These are phyloP conservation scores for Gossypium aridum DNA, from an alignment of 441 rosid genomes.

Conservation along the genomic window DNA sequence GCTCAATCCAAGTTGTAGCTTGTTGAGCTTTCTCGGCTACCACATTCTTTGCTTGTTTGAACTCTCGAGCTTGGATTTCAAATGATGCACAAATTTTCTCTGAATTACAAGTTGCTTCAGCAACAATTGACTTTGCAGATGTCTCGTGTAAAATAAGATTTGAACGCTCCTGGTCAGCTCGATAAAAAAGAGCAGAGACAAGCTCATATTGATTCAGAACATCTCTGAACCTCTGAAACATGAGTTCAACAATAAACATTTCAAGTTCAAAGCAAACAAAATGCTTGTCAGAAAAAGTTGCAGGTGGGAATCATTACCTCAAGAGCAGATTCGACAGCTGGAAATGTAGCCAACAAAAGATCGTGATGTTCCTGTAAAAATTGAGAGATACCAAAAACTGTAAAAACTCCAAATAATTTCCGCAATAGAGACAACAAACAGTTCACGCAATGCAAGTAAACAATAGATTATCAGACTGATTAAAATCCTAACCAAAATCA, in stretches of 20 bases:
- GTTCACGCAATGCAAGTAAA: neutral
- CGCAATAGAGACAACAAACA: conserved; percentile 14
- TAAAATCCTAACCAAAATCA: conserved; percentile 9
- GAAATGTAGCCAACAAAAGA: conserved; percentile 72
- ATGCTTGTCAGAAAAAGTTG: conserved; percentile 16
- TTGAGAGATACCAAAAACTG: conserved; percentile 15
- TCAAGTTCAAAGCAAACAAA: conserved; percentile 15
- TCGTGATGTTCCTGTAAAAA: conserved; percentile 89
- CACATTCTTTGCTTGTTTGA: conserved; percentile 70
- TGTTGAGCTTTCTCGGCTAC: conserved; percentile 88
- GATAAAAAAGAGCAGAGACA: conserved; percentile 63
- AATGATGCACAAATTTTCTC: conserved; percentile 65
- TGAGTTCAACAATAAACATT: conserved; percentile 21
- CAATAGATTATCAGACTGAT: conserved; percentile 10
- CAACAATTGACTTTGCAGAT: conserved; percentile 81
- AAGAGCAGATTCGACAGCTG: conserved; percentile 76
- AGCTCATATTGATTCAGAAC: conserved; percentile 74
- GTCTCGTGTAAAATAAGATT: conserved; percentile 70
- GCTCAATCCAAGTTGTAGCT: conserved; percentile 84
- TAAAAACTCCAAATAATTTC: conserved; percentile 14
- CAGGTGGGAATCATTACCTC: conserved; percentile 47
- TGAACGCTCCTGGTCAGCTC: conserved; percentile 87
- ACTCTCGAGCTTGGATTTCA: conserved; percentile 86
- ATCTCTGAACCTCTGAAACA: conserved; percentile 75
- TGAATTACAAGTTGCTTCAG: conserved; percentile 71